Evolutionary conservation across 2,329 filamentous ascomycete genomes (phyloP).

Genomic region (Tolypocladium ovalisporum): DNA sequence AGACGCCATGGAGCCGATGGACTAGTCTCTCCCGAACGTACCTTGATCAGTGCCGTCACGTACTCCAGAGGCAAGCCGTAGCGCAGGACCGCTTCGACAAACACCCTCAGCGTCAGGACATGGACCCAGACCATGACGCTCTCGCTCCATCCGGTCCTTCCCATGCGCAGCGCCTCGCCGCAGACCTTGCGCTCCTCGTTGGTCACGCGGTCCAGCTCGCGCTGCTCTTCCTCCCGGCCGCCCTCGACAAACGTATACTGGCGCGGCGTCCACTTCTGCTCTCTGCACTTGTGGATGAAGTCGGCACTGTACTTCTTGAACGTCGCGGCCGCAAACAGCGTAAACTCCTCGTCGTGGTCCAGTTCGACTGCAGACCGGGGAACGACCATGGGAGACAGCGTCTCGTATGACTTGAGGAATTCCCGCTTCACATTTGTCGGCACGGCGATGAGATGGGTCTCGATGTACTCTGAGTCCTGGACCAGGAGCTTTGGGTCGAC

Average conservation of each 20-base stretch:
- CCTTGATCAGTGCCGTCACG: conserved; percentile 74
- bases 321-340: conserved; percentile 75
- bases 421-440: conserved; percentile 74
- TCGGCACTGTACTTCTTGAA: conserved; percentile 88
- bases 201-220: conserved; percentile 70
- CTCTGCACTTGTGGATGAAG: conserved; percentile 84
- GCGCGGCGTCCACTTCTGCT: conserved; percentile 87
- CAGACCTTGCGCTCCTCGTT: conserved; percentile 86
- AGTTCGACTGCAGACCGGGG: conserved; percentile 75
- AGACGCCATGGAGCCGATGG: background rate
- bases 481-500: conserved; percentile 72
- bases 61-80: conserved; percentile 90
- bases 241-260: conserved; percentile 92
- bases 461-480: conserved; percentile 89
- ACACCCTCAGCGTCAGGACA: conserved; percentile 80
- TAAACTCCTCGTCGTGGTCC: conserved; percentile 80
- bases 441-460: conserved; percentile 88
- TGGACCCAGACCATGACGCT: conserved; percentile 95
- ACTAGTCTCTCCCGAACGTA: conserved; percentile 30
- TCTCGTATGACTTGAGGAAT: conserved; percentile 83
- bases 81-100: conserved; percentile 94
- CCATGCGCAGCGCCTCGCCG: conserved; percentile 80
- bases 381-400: conserved; percentile 80
- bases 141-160: conserved; percentile 89
- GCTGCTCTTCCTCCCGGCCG: conserved; percentile 77